Conservation (phyloP, 1,284 basidiomycete species). For the Naganishia cerealis region DNA sequence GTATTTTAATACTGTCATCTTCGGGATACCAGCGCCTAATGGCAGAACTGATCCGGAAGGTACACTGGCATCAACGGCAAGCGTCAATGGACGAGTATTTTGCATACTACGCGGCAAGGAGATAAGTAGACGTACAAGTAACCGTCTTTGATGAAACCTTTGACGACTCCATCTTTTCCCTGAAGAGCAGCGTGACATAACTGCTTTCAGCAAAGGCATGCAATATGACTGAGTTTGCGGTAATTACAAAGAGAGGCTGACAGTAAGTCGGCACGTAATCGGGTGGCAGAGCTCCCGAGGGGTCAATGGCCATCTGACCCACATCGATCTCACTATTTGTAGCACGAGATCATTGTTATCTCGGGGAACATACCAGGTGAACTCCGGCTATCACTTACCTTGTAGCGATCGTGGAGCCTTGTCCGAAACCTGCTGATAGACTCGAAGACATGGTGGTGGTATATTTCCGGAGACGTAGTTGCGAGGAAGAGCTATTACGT, state of each 20-base stretch:
- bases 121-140: constrained; percentile 14
- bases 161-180: constrained; percentile 31
- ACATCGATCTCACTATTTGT: constrained; percentile 30
- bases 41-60: constrained; percentile 7
- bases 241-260: constrained; percentile 29
- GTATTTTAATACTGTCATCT: constrained; percentile 28
- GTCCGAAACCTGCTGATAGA: constrained; percentile 24
- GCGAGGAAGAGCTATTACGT: not conserved
- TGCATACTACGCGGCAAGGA: not conserved
- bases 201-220: not conserved
- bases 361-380: not conserved
- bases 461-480: not conserved
- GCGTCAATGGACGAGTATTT: not conserved
- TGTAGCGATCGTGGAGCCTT: constrained; percentile 23
- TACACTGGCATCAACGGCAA: not conserved
- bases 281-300: constrained; percentile 19
- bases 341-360: not conserved
- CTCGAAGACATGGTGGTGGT: constrained; percentile 19
- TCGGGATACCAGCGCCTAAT: constrained; percentile 27
- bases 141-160: constrained; percentile 30
- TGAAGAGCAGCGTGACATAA: not conserved
- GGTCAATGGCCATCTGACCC: constrained; percentile 29
- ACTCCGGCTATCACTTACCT: constrained; percentile 3
- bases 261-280: constrained; percentile 32
- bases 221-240: not conserved